Evolutionary conservation across 805 yeast genomes (phyloP).

Genomic region (Grigorovia yakushimaensis): DNA sequence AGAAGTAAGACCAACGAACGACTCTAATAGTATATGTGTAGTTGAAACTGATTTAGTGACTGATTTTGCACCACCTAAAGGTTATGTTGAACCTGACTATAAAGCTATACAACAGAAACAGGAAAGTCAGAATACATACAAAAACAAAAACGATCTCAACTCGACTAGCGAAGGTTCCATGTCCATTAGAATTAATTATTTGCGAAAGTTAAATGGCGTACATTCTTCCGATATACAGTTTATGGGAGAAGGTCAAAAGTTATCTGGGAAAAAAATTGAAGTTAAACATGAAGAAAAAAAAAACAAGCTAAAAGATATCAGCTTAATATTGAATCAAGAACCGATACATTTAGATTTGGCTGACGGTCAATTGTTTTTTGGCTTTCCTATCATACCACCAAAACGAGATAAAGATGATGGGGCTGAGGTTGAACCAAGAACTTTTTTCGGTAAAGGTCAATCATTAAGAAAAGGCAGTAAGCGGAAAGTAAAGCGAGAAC

Average conservation of each 20-base stretch:
- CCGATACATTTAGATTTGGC: slow-evolving; percentile 70
- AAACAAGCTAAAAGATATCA: slow-evolving; percentile 27
- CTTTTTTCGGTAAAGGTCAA: slow-evolving; percentile 61
- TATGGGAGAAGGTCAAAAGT: slow-evolving; percentile 56
- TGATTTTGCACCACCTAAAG: slow-evolving; percentile 98
- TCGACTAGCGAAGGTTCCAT: slow-evolving; percentile 51
- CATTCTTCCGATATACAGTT: slow-evolving; percentile 31
- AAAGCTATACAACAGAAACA: slow-evolving; percentile 24
- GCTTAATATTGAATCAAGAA: slow-evolving; percentile 46
- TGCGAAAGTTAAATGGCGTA: slow-evolving; percentile 38
- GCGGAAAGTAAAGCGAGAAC: slow-evolving; percentile 49
- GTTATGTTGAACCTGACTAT: slow-evolving; percentile 87
- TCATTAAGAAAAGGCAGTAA: slow-evolving; percentile 62
- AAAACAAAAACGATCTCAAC: slow-evolving; percentile 23
- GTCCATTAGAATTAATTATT: slow-evolving; percentile 58
- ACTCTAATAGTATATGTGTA: slow-evolving; percentile 69
- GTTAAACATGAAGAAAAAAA: slow-evolving; percentile 1
- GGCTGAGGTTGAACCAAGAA: slow-evolving; percentile 24
- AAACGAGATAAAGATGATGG: slow-evolving; percentile 32
- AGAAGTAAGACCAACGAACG: slow-evolving; percentile 73
- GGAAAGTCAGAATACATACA: slow-evolving; percentile 18
- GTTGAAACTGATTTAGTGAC: slow-evolving; percentile 95
- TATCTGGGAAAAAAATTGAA: slow-evolving; percentile 45
- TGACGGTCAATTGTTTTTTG: slow-evolving; percentile 83
- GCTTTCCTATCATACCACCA: slow-evolving; percentile 64